These are phyloP conservation scores for Phellopilus nigrolimitatus DNA, from an alignment of 1,284 basidiomycete genomes.

Conservation along the genomic window DNA sequence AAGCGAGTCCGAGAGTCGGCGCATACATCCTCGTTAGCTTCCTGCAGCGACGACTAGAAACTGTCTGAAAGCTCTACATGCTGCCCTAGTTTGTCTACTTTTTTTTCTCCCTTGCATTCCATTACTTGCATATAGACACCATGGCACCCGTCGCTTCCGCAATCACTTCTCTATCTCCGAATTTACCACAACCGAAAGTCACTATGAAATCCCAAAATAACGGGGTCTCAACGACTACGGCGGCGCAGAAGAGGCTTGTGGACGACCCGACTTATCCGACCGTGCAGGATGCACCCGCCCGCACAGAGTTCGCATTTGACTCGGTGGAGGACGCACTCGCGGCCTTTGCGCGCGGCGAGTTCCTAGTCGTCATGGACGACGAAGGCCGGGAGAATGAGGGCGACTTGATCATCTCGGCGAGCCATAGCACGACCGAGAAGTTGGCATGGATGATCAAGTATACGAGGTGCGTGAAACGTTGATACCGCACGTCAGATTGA, in stretches of 20 bases:
- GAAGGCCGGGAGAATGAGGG: constrained; percentile 93
- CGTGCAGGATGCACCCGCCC: constrained; percentile 1
- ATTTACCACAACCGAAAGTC: not conserved
- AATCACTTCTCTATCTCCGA: not conserved
- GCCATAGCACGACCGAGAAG: constrained; percentile 83
- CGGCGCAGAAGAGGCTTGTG: not conserved
- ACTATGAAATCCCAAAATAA: not conserved
- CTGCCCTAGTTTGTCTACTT: not conserved
- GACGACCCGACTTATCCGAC: constrained; percentile 18
- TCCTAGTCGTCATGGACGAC: constrained; percentile 95
- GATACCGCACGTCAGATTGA: too few relatives aligned
- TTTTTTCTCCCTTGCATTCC: not conserved
- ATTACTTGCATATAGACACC: not conserved
- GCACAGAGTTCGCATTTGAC: constrained; percentile 44
- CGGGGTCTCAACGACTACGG: not conserved
- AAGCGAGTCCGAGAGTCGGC: too few relatives aligned
- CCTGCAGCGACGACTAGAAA: too few relatives aligned
- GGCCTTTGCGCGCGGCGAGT: constrained; percentile 80
- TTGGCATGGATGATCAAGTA: constrained; percentile 99
- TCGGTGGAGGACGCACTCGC: constrained; percentile 74
- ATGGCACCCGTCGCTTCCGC: not conserved
- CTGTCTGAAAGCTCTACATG: too few relatives aligned
- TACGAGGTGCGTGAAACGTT: constrained; percentile 63
- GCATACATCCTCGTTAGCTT: too few relatives aligned
- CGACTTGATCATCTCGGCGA: constrained; percentile 84